Evolutionary conservation across 164 flowering plant genomes (phyloP), one percentile per base, ranked within the genome.

Genomic region (Vitis riparia): DNA sequence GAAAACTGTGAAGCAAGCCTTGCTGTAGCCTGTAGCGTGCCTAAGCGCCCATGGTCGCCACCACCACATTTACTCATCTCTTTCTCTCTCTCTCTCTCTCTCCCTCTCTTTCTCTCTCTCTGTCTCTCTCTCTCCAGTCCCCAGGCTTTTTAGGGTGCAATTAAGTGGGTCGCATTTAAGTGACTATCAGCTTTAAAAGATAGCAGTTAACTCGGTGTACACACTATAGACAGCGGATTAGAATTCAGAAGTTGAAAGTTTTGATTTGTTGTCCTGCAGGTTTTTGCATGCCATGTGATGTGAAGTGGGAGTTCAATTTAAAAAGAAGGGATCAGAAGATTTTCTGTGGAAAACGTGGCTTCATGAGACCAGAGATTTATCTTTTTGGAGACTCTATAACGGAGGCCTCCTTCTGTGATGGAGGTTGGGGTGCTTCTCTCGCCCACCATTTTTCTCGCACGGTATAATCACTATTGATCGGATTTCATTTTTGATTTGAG

Each of bases 371-470:
- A 2, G 87, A 84, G 81, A 89, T 93, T 62, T 77, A 86, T 68
- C 85, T 90, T 0, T 91, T 91, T 32, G 98, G 98, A 16, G 97
- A 93, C 74, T 91, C 98, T 27, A 93, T 93, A 58, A 93, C 98
- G 9, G 97, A 93, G 64, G 80, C 61, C 19, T 91, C 98, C 23
- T 93, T 85, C 67, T 68, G 15, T 1, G 75, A 69, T 30, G 90
- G 90, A 16, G 98, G 94, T 9, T 90, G 97, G 97, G 97, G 91
- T 47, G 82, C 97, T 56, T 68, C 88, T 59, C 89, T 93, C 8
- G 84, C 91, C 16, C 23, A 89, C 69, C 86, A 84, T 57, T 87
- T 90, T 82, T 70, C 82, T 71, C 91, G 95, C 78, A 71, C 76
- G 81, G 97, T 88, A 84, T 3, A 2, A 13, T 10, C 23, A 51